These are phyloP conservation scores for Chrysophaeum taylorii DNA, from an alignment of 352 stramenopile genomes.

Conservation along the genomic window DNA sequence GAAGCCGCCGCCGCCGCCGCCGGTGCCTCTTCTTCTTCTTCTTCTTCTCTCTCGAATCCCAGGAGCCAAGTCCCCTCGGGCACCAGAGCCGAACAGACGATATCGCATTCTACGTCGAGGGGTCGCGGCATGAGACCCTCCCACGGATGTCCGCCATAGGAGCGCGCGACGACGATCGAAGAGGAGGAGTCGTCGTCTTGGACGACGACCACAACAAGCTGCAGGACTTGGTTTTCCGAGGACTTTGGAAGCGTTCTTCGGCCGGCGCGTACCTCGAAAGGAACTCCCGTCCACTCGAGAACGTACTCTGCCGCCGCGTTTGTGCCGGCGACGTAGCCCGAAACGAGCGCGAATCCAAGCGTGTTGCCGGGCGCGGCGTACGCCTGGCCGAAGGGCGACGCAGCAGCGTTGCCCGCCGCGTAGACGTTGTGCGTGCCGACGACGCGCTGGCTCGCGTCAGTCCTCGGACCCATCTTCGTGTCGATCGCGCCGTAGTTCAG, in stretches of 20 bases:
- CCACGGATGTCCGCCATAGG: not conserved
- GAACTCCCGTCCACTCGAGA: not conserved
- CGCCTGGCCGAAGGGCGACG: not conserved
- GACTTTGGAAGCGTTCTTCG: not conserved
- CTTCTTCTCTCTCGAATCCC: no score
- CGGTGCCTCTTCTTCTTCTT: no score
- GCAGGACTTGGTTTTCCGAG: not conserved
- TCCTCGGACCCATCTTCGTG: not conserved
- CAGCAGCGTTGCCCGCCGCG: not conserved
- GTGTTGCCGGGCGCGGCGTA: not conserved
- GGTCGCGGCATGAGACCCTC: not conserved
- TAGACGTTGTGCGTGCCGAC: not conserved
- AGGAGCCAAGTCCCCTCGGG: no score
- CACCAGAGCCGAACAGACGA: no score
- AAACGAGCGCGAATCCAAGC: not conserved
- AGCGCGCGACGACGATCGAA: not conserved
- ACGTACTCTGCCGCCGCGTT: no score
- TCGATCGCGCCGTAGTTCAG: not conserved
- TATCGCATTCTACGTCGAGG: not conserved
- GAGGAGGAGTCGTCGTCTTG: not conserved
- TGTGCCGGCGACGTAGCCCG: not conserved
- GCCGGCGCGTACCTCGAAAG: not conserved
- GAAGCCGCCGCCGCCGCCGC: no score
- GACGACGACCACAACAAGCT: no score
- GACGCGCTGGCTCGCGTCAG: not conserved